Evolutionary conservation across 2,329 filamentous ascomycete species (phyloP), one percentile per base, ranked within the genome.

Genomic region (Aspergillus eucalypticola): DNA sequence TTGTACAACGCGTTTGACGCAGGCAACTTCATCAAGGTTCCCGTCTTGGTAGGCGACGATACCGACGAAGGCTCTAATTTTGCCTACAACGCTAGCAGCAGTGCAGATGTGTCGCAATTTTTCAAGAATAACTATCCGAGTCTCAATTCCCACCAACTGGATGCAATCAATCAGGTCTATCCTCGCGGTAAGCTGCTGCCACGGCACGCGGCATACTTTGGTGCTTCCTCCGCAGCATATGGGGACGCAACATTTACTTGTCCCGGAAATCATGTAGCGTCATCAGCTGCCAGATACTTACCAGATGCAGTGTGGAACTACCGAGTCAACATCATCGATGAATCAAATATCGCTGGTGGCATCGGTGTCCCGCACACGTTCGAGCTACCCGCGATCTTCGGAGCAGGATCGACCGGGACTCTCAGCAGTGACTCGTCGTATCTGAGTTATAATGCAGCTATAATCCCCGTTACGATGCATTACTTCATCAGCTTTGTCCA

Each of bases 121-220:
- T 71, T 89, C 3, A 77, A 80, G 41, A 73, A 82, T 59, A 82
- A 88, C 59, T 88, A 84, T 62, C 83, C 86, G 0, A 76, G 76
- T 25, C 72, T 90, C 8, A 84, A 77, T 0, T 59, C 73, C 3
- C 61, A 68, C 2, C 81, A 88, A 50, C 73, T 88, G 1, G 62
- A 70, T 2, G 65, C 66, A 2, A 81, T 88, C 64, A 81, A 84
- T 66, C 29, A 67, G 0, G 72, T 84, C 7, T 90, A 88, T 67
- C 84, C 85, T 27, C 48, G 73, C 44, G 67, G 67, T 56, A 5
- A 67, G 1, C 64, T 72, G 2, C 53, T 77, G 2, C 70, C 73
- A n/a, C 44, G 68, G 55, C 68, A 75, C 64, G 69, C 62, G 2
- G 61, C 69, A 11, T 78, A 75, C 56, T 79, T 78, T 51, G 71